Conservation (phyloP, 2,329 filamentous ascomycete species). For the Cladophialophora exuberans region DNA sequence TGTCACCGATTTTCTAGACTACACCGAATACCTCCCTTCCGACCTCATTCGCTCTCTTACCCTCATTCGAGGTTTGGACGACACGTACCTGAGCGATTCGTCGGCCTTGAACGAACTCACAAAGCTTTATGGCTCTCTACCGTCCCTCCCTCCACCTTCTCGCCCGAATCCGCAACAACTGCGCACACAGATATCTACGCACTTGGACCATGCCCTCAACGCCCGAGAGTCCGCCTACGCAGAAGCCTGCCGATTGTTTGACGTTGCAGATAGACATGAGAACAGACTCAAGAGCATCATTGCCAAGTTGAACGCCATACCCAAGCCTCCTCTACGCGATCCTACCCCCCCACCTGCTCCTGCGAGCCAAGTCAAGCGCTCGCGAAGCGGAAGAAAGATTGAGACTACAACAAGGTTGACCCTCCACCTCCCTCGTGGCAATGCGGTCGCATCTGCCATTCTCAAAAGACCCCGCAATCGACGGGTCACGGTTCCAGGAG, state of each 20-base stretch:
- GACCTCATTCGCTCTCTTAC: constrained; percentile 66
- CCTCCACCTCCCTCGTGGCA: constrained; percentile 35
- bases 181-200: constrained; percentile 60
- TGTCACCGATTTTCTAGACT: constrained; percentile 69
- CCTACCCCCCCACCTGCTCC: constrained; percentile 53
- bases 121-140: constrained; percentile 52
- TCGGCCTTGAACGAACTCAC: constrained; percentile 47
- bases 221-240: constrained; percentile 60
- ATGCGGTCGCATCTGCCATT: constrained; percentile 28
- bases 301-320: constrained; percentile 64
- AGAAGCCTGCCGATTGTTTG: constrained; percentile 60
- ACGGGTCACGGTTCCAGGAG: constrained; percentile 40
- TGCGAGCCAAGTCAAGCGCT: constrained; percentile 45
- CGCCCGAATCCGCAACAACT: constrained; percentile 57
- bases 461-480: constrained; percentile 43
- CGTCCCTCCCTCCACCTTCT: constrained; percentile 50
- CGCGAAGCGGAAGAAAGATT: constrained; percentile 44
- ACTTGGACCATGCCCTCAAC: constrained; percentile 58
- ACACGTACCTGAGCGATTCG: constrained; percentile 47
- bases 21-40: constrained; percentile 70
- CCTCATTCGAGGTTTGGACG: constrained; percentile 58
- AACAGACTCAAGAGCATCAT: constrained; percentile 62
- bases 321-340: constrained; percentile 63
- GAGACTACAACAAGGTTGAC: constrained; percentile 46
- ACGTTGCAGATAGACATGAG: constrained; percentile 61